Base-by-base conservation (phyloP, 305 asterid genomes). In the Withania somnifera region DNA sequence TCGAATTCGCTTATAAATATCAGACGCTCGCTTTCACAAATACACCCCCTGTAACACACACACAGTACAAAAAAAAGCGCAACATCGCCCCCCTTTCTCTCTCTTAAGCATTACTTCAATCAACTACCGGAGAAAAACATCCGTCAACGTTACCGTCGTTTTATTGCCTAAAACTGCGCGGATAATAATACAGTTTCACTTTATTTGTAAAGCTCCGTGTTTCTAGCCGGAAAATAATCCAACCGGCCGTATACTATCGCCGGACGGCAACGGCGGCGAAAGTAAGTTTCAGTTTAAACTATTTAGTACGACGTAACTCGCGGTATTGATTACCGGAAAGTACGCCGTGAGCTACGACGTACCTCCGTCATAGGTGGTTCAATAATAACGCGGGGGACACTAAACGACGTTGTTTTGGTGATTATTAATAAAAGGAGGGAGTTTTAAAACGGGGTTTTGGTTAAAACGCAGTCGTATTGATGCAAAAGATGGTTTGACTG, bases 11-110 rank as follows among this genome's bases (percentile, higher is more conserved):
- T 0, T 90, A 91, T 90, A 89, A 89, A 86, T 90, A 86, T 67
- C 83, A 50, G 76, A 91, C 77, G 51, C 87, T 90, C 88, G 89
- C 91, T 88, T 86, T 89, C 95, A 89, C 69, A 51, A 51, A 73
- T 88, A 40, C 89, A 42, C 87, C 78, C 90, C 87, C 78, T 86
- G 9, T 10, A 56, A 13, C 75, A 69, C 42, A 1, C 51, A 30
- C 76, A 1, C 58, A 26, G 63, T 56, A 82, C 84, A 73, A 82
- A 81, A 73, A n/a, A 82, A 54, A 57, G 71, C 81, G 32, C 30
- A 19, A 54, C 76, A 56, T 75, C 84, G 47, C 53, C 84, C 42
- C 40, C 17, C 86, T 30, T 83, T 17, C 81, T 63, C 84, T 64
- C 88, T 81, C 86, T 71, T 81, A 30, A 77, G 58, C 81, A 32